Conservation (phyloP, 1,284 basidiomycete genomes). For the Peniophora sp. region DNA sequence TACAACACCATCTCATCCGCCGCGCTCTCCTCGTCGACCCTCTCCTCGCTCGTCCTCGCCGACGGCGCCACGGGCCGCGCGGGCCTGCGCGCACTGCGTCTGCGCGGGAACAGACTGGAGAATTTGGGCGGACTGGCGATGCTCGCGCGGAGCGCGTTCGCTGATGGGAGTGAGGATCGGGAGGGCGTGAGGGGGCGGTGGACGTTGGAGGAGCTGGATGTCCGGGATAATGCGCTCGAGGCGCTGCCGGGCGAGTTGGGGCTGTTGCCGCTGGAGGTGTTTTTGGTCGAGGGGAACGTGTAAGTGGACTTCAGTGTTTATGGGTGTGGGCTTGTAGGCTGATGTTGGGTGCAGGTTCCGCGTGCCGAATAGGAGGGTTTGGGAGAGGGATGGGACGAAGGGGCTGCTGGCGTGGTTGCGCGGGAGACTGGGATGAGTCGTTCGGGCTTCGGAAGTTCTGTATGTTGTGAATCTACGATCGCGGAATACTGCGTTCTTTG, state of each 20-base stretch:
- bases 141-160: slow-evolving; percentile 45
- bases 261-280: slow-evolving; percentile 64
- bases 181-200: slow-evolving; percentile 47
- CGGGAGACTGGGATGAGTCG: slow-evolving; percentile 50
- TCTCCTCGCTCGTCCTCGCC: slow-evolving; percentile 41
- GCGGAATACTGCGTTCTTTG: too few species aligned
- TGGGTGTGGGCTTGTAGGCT: not conserved
- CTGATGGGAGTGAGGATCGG: slow-evolving; percentile 19
- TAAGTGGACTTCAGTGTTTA: slow-evolving; percentile 34
- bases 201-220: slow-evolving; percentile 72
- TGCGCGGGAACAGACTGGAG: slow-evolving; percentile 59
- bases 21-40: slow-evolving; percentile 35
- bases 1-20: slow-evolving; percentile 57
- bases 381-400: slow-evolving; percentile 81
- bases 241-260: slow-evolving; percentile 63
- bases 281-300: slow-evolving; percentile 79
- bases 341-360: slow-evolving; percentile 50
- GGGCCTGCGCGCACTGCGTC: slow-evolving; percentile 54
- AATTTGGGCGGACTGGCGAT: slow-evolving; percentile 54
- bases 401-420: slow-evolving; percentile 68
- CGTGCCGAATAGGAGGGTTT: slow-evolving; percentile 67
- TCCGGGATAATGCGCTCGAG: slow-evolving; percentile 70
- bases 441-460: too few species aligned
- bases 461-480: too few species aligned
- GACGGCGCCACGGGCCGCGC: slow-evolving; percentile 19